Evolutionary conservation across 2,329 filamentous ascomycete genomes (phyloP), one percentile per base, ranked within the genome.

Genomic region (Alternaria sp.): DNA sequence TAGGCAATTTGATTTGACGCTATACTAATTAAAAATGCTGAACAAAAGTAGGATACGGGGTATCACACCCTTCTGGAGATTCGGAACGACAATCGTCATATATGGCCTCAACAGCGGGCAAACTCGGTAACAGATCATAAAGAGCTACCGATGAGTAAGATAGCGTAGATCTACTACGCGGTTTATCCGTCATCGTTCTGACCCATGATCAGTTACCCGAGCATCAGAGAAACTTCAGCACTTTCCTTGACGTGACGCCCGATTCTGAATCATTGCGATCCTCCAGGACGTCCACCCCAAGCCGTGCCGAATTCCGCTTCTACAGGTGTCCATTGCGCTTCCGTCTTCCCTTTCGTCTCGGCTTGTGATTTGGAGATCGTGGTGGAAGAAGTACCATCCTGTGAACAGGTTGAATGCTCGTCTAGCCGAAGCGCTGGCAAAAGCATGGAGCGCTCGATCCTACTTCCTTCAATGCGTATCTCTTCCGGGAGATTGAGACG

Each of bases 21-120:
- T 36, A 36, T n/a, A 36, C 32, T 36, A 36, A 36, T 32, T 32
- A 1, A 36, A 2, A 36, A 36, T 36, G 32, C 30, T 32, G 0
- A 1, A 1, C 2, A 0, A 32, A 32, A 2, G 30, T 32, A 32
- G 13, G 30, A 4, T 32, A 1, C 4, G 13, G 3, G 30, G 30
- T 32, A 4, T 32, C 3, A 36, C 32, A n/a, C 32, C 32, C 32
- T n/a, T 36, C 32, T 3, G 32, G 32, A 36, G 3, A 36, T 36
- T 36, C 7, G 32, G 32, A 3, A 36, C 32, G 32, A 9, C 13
- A 36, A 36, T 5, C 7, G 32, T 36, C 32, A 4, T 36, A 4
- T 36, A 36, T 36, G 32, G 13, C 32, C 32, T 36, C 32, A 5
- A 36, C 32, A 36, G 32, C 32, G 32, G 32, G 5, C 32, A n/a